Evolutionary conservation across 305 asterid species (phyloP).

Genomic region (Rubia tinctorum): DNA sequence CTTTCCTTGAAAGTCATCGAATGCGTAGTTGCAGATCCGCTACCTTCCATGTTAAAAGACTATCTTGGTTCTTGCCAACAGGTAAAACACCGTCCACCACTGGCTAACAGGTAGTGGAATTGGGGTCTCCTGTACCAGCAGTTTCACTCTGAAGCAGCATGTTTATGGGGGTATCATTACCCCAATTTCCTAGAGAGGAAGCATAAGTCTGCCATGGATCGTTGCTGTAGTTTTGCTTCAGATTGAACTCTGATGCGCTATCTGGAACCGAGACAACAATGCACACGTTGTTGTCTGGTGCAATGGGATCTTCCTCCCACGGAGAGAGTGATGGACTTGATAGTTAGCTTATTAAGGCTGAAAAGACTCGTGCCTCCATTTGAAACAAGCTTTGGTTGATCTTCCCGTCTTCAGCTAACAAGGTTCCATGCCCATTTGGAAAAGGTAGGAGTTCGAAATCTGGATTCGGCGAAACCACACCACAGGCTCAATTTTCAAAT

Average conservation of each 20-base stretch:
- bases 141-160: conserved; percentile 47
- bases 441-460: conserved; percentile 46
- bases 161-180: conserved; percentile 42
- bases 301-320: conserved; percentile 35
- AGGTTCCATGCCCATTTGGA: conserved; percentile 46
- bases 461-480: conserved; percentile 55
- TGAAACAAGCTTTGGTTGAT: conserved; percentile 54
- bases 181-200: conserved; percentile 51
- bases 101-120: conserved; percentile 64
- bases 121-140: conserved; percentile 30
- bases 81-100: conserved; percentile 39
- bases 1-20: conserved; percentile 39
- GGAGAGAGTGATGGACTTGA: conserved; percentile 38
- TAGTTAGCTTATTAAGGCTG: conserved; percentile 33
- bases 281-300: conserved; percentile 40
- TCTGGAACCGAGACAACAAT: conserved; percentile 61
- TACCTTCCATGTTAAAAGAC: conserved; percentile 52
- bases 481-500: conserved; percentile 22
- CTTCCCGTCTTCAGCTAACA: conserved; percentile 52
- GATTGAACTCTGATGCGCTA: conserved; percentile 37
- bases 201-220: conserved; percentile 53
- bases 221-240: conserved; percentile 31
- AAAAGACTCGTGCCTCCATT: conserved; percentile 26
- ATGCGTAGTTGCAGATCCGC: conserved; percentile 47
- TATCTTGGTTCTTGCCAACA: conserved; percentile 29